phyloP scores from a whole-genome alignment of 345 rosid species.

The Gossypium australe region DNA sequence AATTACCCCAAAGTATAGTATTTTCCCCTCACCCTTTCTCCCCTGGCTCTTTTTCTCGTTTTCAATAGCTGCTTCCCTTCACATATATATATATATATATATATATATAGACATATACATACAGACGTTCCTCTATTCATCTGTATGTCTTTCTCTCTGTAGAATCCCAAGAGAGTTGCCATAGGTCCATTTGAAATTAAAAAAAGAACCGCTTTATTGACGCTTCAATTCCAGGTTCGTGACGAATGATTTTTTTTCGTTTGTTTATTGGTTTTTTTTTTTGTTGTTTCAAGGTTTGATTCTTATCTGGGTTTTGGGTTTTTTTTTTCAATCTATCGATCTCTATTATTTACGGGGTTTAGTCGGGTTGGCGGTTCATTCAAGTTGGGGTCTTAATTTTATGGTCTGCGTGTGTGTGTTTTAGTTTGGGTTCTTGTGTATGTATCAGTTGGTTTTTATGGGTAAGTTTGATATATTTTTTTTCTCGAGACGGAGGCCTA shows the following conservation, averaged over 20 bases:
- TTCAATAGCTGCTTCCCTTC: no score
- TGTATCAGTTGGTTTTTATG: background rate
- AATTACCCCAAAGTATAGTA: no score
- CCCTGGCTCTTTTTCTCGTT: no score
- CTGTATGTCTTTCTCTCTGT: background rate
- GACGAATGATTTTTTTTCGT: background rate
- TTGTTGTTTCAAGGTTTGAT: background rate
- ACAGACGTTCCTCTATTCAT: no score
- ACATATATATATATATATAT: fast-evolving
- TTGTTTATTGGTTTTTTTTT: background rate
- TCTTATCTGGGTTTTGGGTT: background rate
- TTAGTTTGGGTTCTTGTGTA: background rate
- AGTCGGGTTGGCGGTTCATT: background rate
- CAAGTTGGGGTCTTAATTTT: background rate
- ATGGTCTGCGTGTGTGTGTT: no score
- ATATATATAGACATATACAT: no score
- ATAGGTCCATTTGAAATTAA: background rate
- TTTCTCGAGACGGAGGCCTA: background rate
- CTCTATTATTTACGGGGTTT: background rate
- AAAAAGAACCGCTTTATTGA: background rate
- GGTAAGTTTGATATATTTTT: no score
- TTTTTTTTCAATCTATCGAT: background rate
- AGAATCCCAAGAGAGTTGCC: background rate
- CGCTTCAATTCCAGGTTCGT: background rate
- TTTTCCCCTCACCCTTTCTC: no score